Percentiles rank a stretch among this genome's conserved stretches.
Conservation (phyloP, 176 grass and related monocot species). For the Rhipidocladum racemiflorum region DNA sequence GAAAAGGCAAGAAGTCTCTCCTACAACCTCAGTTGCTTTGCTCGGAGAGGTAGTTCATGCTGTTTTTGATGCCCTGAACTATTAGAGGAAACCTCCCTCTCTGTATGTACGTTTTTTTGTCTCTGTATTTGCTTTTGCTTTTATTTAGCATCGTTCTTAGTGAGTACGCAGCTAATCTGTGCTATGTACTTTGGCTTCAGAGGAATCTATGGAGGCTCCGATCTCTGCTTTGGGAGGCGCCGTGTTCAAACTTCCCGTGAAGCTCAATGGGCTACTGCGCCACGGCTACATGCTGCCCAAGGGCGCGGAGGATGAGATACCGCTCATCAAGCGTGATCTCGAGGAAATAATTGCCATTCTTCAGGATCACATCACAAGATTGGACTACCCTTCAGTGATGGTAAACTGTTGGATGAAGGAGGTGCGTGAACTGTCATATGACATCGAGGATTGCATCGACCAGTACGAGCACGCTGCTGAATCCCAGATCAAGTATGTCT, state of each 20-base stretch:
- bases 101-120: no score
- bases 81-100: no score
- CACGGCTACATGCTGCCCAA: not conserved
- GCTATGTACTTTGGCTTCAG: not conserved
- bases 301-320: not conserved
- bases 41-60: not conserved
- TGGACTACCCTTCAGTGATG: not conserved
- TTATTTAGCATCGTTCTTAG: not conserved
- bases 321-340: conserved; percentile 8
- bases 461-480: not conserved
- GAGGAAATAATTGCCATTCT: not conserved
- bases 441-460: no score
- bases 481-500: not conserved
- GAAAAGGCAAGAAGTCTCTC: not conserved
- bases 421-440: not conserved
- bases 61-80: no score
- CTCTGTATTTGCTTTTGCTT: no score
- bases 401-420: conserved; percentile 27
- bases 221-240: not conserved
- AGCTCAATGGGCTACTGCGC: not conserved
- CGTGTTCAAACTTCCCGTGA: conserved; percentile 1
- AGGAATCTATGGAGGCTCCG: not conserved
- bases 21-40: not conserved
- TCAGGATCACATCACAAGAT: not conserved
- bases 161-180: not conserved